Base-by-base conservation (phyloP, 1,284 basidiomycete species). In the Cryptococcus amylolentus region DNA sequence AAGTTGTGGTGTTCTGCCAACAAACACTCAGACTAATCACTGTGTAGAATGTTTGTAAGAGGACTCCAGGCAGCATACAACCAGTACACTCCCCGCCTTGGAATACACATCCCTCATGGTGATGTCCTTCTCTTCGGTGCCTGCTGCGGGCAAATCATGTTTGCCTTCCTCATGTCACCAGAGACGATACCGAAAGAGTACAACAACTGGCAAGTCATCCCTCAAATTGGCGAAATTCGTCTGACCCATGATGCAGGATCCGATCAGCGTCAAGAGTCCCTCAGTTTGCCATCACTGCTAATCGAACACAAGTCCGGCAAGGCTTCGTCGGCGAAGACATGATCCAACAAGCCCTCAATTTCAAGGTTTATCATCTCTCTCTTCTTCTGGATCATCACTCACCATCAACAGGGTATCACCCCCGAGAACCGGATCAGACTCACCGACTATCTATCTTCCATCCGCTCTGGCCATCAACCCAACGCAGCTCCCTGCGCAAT, bases 71-170 rank as follows among this genome's bases (percentile, higher is more conserved):
- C 68, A 14, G 66, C 82, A 79, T 68, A 85, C 61, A 77, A 78
- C 57, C 70, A 70, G 41, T 69, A 74, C 43, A 69, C 73, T 5
- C 70, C 71, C 1, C 62, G 60, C 3, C 55, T 66, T 6, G 73
- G 86, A 27, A 81, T 91, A 56, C 80, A 81, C 51, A 83, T 98
- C 14, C 94, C 93, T 0, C 81, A 92, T 71, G 94, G 94, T 8
- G 88, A 88, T 55, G 82, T 91, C 0, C 74, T 96, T 18, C 82
- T 93, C 9, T 97, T 97, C 69, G 83, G 87, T 10, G 68, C 93
- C 2, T 88, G 88, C 18, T 95, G 88, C 68, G 88, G 87, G 9
- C 92, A 96, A 76, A 95, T 96, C 71, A 83, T 94, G 78, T 94
- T 91, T 71, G 86, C 83, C 0, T 91, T 88, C 77, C 80, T 95